These are phyloP conservation scores for Fusarium guadeloupense DNA, from an alignment of 2,329 filamentous ascomycete genomes.

Conservation along the genomic window DNA sequence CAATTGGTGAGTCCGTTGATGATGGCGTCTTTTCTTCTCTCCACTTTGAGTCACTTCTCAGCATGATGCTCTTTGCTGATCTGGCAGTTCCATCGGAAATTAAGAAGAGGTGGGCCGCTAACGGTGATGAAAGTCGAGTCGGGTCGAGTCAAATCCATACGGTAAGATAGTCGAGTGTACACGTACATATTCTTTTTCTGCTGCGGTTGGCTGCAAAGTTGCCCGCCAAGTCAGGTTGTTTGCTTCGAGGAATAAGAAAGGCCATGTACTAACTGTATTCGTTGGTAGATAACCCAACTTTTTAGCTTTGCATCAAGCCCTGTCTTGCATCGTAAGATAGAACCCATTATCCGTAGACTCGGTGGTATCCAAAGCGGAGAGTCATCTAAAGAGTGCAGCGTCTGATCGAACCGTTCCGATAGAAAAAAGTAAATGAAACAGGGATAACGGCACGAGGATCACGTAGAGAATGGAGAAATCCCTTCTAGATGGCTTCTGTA, in stretches of 20 bases:
- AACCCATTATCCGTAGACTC: background rate
- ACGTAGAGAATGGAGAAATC: constrained; percentile 18
- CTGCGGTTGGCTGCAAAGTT: background rate
- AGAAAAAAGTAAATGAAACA: constrained; percentile 37
- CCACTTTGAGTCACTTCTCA: background rate
- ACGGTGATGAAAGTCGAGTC: background rate
- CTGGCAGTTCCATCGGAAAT: background rate
- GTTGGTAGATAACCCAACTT: too few species aligned
- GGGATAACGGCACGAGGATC: constrained; percentile 15
- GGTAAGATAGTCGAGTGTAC: background rate
- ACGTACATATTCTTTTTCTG: background rate
- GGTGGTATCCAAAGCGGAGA: constrained; percentile 1
- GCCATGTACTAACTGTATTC: background rate
- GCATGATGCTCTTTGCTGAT: background rate
- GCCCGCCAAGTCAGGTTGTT: background rate
- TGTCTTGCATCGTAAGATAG: background rate
- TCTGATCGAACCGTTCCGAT: constrained; percentile 18
- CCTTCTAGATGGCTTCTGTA: constrained; percentile 43
- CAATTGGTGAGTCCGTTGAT: background rate
- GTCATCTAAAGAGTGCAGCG: constrained; percentile 16
- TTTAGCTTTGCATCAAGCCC: too few species aligned
- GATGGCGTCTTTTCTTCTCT: background rate
- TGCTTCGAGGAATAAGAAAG: background rate
- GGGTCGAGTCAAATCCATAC: background rate
- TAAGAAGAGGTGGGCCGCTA: background rate